These are phyloP conservation scores for Camelina laxa DNA, from an alignment of 345 rosid genomes.

Conservation along the genomic window DNA sequence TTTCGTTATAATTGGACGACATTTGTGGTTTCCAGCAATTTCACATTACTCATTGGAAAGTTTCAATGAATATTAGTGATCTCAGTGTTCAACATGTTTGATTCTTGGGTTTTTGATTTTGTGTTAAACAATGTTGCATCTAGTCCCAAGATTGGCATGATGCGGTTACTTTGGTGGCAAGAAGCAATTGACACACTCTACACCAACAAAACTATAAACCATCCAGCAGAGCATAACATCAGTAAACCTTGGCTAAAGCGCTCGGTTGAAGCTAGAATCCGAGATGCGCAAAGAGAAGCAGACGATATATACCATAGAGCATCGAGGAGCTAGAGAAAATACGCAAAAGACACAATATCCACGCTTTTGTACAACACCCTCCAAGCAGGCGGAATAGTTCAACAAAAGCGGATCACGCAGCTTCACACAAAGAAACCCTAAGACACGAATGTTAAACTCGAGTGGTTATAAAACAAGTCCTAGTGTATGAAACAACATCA, in stretches of 20 bases:
- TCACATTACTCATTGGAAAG: background rate
- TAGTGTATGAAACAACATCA: conserved; percentile 39
- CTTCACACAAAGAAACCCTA: conserved; percentile 56
- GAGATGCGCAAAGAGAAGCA: conserved; percentile 66
- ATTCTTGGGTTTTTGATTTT: too few relatives aligned
- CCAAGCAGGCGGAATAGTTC: conserved; percentile 81
- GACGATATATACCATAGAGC: conserved; percentile 68
- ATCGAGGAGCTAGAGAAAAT: conserved; percentile 75
- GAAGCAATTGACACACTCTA: conserved; percentile 88
- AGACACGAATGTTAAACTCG: too few relatives aligned
- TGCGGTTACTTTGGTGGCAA: conserved; percentile 96
- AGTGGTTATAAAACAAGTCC: too few relatives aligned
- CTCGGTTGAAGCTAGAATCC: conserved; percentile 85
- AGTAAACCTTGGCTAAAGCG: conserved; percentile 86
- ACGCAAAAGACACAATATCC: conserved; percentile 79
- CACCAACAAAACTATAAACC: conserved; percentile 64
- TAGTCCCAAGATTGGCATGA: conserved; percentile 84
- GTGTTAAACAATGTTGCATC: conserved; percentile 61
- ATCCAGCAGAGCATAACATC: conserved; percentile 75
- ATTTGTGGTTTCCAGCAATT: conserved; percentile 1
- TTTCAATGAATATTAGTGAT: background rate
- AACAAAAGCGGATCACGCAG: conserved; percentile 81
- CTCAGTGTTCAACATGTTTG: background rate
- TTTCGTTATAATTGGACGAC: background rate
- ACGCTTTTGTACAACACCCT: conserved; percentile 82